Evolutionary conservation across 129 eudicot species (phyloP).

Genomic region (Saposhnikovia divaricata): DNA sequence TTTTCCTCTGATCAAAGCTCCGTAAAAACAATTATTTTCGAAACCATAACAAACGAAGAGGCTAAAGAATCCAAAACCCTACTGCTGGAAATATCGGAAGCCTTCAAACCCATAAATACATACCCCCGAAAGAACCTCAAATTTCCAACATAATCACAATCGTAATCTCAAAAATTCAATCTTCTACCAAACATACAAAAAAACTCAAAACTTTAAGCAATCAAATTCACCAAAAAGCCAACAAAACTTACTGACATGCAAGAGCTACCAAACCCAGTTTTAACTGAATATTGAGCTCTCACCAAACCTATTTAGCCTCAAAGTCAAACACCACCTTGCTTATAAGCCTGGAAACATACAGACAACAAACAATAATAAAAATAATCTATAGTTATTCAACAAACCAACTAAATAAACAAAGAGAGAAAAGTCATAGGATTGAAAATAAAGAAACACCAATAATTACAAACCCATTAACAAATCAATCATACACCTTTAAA

Average conservation of each 20-base stretch:
- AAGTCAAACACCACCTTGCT: constrained; percentile 43
- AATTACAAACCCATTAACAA: constrained; percentile 6
- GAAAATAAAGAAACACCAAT: constrained; percentile 14
- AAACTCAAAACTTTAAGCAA: background rate
- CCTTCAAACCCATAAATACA: constrained; percentile 11
- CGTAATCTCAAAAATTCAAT: background rate
- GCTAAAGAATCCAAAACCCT: constrained; percentile 13
- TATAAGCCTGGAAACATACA: constrained; percentile 9
- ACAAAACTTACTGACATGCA: constrained; percentile 16
- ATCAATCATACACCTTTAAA: background rate
- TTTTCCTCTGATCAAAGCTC: constrained; percentile 2
- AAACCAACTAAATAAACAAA: background rate
- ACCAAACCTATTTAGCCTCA: constrained; percentile 22
- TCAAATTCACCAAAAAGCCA: constrained; percentile 5
- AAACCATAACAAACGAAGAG: constrained; percentile 15
- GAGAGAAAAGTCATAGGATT: constrained; percentile 1
- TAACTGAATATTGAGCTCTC: constrained; percentile 2
- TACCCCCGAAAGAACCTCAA: background rate
- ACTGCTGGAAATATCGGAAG: background rate
- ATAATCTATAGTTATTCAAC: background rate
- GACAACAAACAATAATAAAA: background rate
- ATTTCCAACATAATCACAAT: background rate
- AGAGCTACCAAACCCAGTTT: constrained; percentile 10
- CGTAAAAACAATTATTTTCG: background rate
- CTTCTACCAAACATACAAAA: background rate